Conservation (phyloP, 208 protist genomes). For the Spongospora subterranea region DNA sequence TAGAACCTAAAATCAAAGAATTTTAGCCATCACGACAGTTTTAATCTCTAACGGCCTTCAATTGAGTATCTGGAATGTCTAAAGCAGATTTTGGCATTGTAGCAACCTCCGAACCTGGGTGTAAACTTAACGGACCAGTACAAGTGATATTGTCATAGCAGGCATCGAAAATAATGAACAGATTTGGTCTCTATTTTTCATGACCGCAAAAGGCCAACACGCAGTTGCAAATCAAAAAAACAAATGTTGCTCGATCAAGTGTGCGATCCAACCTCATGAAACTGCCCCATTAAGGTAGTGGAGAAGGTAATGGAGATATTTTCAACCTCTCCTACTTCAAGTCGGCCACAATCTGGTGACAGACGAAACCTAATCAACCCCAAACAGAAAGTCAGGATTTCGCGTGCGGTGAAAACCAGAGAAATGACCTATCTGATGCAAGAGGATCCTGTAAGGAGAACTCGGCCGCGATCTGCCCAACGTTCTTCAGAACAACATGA, state of each 20-base stretch:
- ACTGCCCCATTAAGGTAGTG: background rate
- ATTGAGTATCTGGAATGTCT: too few species aligned
- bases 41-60: too few species aligned
- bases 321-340: background rate
- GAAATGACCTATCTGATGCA: background rate
- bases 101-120: too few species aligned
- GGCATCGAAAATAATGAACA: too few species aligned
- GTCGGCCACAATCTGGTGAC: background rate
- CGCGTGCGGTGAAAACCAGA: background rate
- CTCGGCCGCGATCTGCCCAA: constrained; percentile 84
- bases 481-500: constrained; percentile 84
- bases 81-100: too few species aligned
- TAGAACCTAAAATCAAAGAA: constrained; percentile 69
- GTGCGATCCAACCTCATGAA: constrained; percentile 2
- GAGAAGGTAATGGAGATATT: constrained; percentile 45
- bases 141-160: too few species aligned
- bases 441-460: constrained; percentile 83
- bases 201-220: too few species aligned
- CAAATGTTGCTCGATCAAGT: too few species aligned
- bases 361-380: background rate
- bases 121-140: too few species aligned
- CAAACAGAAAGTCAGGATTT: background rate
- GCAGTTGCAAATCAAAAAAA: too few species aligned
- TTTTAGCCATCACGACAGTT: too few species aligned
- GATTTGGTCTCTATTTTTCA: too few species aligned